phyloP scores from a whole-genome alignment of 164 flowering plant species.

The Liquidambar formosana region DNA sequence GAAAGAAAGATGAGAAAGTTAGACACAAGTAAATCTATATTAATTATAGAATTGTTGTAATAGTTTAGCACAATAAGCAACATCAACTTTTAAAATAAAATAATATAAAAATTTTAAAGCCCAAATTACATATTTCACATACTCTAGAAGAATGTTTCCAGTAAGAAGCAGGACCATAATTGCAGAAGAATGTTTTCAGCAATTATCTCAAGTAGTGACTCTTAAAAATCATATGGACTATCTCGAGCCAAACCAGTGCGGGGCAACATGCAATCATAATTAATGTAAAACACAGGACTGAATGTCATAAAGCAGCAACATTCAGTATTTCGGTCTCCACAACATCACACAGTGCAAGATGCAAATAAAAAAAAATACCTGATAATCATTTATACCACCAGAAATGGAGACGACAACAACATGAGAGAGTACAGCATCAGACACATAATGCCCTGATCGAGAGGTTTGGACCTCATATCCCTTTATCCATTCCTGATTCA shows the following conservation, averaged over 20 bases:
- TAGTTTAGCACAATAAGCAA: neutral
- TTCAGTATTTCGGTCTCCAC: too few species aligned
- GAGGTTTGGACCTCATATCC: constrained; percentile 71
- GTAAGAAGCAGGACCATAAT: neutral
- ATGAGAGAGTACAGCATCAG: constrained; percentile 62
- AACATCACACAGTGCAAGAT: neutral
- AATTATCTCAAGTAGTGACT: neutral
- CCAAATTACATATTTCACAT: neutral
- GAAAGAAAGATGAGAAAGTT: neutral
- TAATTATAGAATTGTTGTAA: neutral
- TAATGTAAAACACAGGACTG: too few species aligned
- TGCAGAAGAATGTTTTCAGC: neutral
- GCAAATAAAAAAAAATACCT: constrained; percentile 42
- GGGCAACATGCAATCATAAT: neutral
- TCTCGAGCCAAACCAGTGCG: too few species aligned
- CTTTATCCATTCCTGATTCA: constrained; percentile 81
- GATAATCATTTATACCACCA: constrained; percentile 92
- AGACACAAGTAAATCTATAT: neutral
- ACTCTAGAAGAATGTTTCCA: neutral
- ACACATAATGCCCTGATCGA: constrained; percentile 41
- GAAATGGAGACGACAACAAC: constrained; percentile 82
- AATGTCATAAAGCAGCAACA: too few species aligned
- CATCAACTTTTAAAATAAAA: neutral
- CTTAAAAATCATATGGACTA: too few species aligned
- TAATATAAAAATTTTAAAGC: too few species aligned